Conservation (phyloP, 2,329 filamentous ascomycete species). For the Clarireedia sp. region DNA sequence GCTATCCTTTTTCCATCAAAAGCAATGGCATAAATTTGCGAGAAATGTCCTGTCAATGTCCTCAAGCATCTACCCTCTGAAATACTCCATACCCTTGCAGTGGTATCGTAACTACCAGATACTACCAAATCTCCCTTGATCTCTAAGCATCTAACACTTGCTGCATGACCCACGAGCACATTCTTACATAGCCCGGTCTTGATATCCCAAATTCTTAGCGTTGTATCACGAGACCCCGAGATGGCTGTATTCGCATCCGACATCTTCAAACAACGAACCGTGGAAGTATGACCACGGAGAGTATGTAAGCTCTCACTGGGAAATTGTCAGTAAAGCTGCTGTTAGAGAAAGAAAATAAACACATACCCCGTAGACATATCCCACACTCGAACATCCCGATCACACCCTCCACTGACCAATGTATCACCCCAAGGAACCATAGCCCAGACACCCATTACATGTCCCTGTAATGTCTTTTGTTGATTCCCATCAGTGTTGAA, state of each 20-base stretch:
- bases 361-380: conserved; percentile 84
- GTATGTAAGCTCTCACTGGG: conserved; percentile 67
- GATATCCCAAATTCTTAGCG: conserved; percentile 91
- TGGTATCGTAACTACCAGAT: conserved; percentile 97
- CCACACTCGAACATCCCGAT: conserved; percentile 95
- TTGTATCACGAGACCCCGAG: conserved; percentile 91
- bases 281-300: conserved; percentile 89
- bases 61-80: conserved; percentile 88
- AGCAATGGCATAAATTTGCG: conserved; percentile 96
- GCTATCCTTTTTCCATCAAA: conserved; percentile 92
- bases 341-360: too few relatives aligned
- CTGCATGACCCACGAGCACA: conserved; percentile 88
- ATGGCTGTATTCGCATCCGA: conserved; percentile 89
- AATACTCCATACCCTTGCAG: conserved; percentile 95
- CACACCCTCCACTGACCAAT: conserved; percentile 90
- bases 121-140: conserved; percentile 96
- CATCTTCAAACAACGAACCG: conserved; percentile 96
- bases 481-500: conserved; percentile 88
- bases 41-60: conserved; percentile 89
- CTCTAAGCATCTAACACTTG: conserved; percentile 88
- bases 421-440: conserved; percentile 98
- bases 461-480: conserved; percentile 82
- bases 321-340: conserved; percentile 12
- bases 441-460: conserved; percentile 99
- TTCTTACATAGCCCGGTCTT: conserved; percentile 80